phyloP scores from a whole-genome alignment of 352 stramenopile genomes.

The Globisporangium mamillatum region DNA sequence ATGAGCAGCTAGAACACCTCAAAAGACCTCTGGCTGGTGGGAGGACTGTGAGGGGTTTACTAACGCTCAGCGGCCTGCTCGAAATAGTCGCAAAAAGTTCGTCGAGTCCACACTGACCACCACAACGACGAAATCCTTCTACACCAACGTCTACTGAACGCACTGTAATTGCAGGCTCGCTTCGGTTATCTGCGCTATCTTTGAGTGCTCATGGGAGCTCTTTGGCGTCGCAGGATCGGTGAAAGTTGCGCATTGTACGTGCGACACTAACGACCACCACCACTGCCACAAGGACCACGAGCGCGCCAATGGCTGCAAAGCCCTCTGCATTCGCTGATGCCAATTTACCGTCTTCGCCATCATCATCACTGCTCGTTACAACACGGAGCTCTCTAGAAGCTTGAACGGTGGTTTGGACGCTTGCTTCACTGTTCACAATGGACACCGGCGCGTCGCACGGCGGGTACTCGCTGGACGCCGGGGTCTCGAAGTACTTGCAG shows the following conservation, averaged over 20 bases:
- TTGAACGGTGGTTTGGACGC: background rate
- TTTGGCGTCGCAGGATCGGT: background rate
- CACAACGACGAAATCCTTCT: no score
- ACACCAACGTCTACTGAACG: no score
- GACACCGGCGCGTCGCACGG: constrained; percentile 10
- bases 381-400: background rate
- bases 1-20: no score
- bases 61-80: no score
- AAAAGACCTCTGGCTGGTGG: no score
- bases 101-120: no score
- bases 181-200: no score
- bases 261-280: background rate
- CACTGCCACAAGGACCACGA: background rate
- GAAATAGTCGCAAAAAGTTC: no score
- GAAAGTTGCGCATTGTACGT: background rate
- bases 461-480: background rate
- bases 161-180: no score
- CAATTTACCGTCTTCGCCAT: background rate
- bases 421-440: background rate
- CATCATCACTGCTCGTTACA: background rate
- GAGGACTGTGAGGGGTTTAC: no score
- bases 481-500: constrained; percentile 19
- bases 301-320: background rate
- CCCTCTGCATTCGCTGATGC: background rate
- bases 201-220: background rate